Conservation (phyloP, 352 stramenopile genomes). For the Thraustochytrium sp. region DNA sequence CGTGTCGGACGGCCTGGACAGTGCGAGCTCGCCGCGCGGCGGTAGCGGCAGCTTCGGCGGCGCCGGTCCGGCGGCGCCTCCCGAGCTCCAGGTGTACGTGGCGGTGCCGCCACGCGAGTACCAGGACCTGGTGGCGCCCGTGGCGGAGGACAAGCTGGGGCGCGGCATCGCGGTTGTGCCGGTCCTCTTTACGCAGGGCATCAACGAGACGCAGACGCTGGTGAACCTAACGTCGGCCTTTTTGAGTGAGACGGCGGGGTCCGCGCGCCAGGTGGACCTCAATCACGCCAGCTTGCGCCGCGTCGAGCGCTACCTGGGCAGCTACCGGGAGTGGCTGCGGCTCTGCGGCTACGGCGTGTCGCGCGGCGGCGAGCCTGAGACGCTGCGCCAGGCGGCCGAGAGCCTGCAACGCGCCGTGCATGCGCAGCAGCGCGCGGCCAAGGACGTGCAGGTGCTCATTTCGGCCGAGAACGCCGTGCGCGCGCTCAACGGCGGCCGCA, state of each 20-base stretch:
- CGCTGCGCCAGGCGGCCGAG: not conserved
- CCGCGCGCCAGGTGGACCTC: slow-evolving; percentile 47
- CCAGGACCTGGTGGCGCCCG: not conserved
- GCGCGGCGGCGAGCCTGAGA: not conserved
- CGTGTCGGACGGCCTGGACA: not conserved
- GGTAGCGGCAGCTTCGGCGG: not conserved
- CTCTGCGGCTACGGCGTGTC: not conserved
- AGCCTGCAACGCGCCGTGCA: not conserved
- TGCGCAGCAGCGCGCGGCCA: slow-evolving; percentile 52
- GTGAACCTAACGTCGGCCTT: slow-evolving; percentile 74
- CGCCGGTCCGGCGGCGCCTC: not conserved
- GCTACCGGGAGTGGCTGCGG: not conserved
- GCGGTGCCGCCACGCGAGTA: not conserved
- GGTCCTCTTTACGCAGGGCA: slow-evolving; percentile 64
- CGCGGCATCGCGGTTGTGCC: slow-evolving; percentile 34
- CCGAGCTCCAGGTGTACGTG: not conserved
- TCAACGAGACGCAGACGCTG: slow-evolving; percentile 87
- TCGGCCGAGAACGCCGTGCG: slow-evolving; percentile 73
- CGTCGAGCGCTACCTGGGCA: slow-evolving; percentile 20
- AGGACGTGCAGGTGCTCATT: slow-evolving; percentile 76
- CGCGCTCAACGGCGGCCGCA: slow-evolving; percentile 77
- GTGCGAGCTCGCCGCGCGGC: not conserved
- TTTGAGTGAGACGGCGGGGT: slow-evolving; percentile 56
- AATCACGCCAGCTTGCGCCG: slow-evolving; percentile 47
- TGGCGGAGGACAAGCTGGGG: not conserved